Evolutionary conservation across 2,329 filamentous ascomycete species (phyloP).

Genomic region (Fusarium praegraminearum): DNA sequence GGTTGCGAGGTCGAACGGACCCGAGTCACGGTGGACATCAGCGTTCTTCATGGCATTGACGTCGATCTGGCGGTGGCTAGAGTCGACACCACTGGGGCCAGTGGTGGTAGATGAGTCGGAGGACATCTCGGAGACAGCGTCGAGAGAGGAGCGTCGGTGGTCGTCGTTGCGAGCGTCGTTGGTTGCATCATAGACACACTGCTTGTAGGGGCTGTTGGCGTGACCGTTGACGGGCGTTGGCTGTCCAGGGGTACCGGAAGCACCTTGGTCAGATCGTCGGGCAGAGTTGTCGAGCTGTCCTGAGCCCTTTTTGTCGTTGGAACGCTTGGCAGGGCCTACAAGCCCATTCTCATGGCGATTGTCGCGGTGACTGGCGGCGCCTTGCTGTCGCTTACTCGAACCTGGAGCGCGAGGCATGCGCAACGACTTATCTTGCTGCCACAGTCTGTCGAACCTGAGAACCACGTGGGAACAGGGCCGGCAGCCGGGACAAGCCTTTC

Average conservation of each 20-base stretch:
- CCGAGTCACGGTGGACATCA: conserved; percentile 76
- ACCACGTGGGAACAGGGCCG: conserved; percentile 54
- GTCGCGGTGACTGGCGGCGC: conserved; percentile 74
- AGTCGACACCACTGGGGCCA: conserved; percentile 56
- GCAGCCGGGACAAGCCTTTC: conserved; percentile 52
- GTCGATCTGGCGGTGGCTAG: conserved; percentile 74
- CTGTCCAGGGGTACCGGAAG: conserved; percentile 50
- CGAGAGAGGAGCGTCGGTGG: conserved; percentile 62
- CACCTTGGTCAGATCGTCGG: conserved; percentile 50
- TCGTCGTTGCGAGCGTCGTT: conserved; percentile 59
- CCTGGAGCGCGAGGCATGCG: conserved; percentile 72
- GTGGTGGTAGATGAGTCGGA: conserved; percentile 64
- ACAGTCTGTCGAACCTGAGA: conserved; percentile 53
- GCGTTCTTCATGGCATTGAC: conserved; percentile 76
- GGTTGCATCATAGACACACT: conserved; percentile 50
- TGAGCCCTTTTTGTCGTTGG: conserved; percentile 60
- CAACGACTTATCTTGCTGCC: conserved; percentile 51
- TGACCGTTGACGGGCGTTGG: conserved; percentile 47
- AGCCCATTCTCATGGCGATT: conserved; percentile 88
- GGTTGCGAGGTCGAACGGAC: conserved; percentile 80
- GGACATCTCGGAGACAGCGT: conserved; percentile 65
- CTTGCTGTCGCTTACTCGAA: conserved; percentile 72
- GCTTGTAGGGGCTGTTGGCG: conserved; percentile 54
- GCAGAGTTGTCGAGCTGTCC: conserved; percentile 57
- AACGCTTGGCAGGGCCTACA: conserved; percentile 68